Conservation (phyloP, 345 rosid species). For the Aethionema arabicum region DNA sequence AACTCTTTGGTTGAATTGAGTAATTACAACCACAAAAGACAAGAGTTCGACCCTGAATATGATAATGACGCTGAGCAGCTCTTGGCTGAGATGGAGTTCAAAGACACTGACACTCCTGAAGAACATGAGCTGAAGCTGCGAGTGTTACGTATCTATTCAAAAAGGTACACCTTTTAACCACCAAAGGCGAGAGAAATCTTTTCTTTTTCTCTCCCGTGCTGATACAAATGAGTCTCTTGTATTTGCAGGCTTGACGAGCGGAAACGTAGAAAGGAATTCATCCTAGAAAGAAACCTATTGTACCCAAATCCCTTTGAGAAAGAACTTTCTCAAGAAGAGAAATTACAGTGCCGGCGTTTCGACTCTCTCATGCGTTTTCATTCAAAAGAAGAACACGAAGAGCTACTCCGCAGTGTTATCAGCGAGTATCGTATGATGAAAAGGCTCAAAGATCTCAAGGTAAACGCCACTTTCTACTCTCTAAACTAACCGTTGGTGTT, state of each 20-base stretch:
- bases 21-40: conserved; percentile 77
- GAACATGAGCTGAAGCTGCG: conserved; percentile 84
- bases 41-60: conserved; percentile 89
- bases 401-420: conserved; percentile 65
- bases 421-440: conserved; percentile 71
- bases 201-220: conserved; percentile 9
- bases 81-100: conserved; percentile 98
- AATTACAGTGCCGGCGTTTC: conserved; percentile 60
- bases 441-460: conserved; percentile 81
- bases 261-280: conserved; percentile 89
- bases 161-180: conserved; percentile 50
- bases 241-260: conserved; percentile 87
- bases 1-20: conserved; percentile 74
- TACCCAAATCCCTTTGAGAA: conserved; percentile 70
- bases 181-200: conserved; percentile 10
- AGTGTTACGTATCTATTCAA: conserved; percentile 74
- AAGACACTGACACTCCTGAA: conserved; percentile 81
- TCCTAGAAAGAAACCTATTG: conserved; percentile 76
- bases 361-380: conserved; percentile 91
- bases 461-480: conserved; percentile 28
- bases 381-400: conserved; percentile 90
- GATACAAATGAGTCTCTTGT: conserved; percentile 13
- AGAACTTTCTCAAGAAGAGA: conserved; percentile 84
- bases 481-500: conserved; percentile 8
- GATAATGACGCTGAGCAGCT: conserved; percentile 96